Evolutionary conservation across 768 basidiomycete species (phyloP), one percentile per base, ranked within the genome.

Genomic region (Calocybe gangraenosa): DNA sequence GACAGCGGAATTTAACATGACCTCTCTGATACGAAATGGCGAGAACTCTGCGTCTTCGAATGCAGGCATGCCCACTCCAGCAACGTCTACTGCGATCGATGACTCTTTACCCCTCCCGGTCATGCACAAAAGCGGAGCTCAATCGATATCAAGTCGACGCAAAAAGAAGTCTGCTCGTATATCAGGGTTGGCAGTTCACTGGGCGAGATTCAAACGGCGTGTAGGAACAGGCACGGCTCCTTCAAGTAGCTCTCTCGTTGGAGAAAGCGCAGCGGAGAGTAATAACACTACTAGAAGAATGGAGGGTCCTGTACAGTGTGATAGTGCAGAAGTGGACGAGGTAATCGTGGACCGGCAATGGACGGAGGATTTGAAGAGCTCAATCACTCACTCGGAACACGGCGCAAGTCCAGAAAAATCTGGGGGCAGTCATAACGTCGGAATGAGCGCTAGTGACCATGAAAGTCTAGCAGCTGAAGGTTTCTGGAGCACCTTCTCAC

Each of bases 301-400:
- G 33, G 50, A 53, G 18, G 48, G 37, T 8, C 42, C 36, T 18
- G 51, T 36, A 6, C 48, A 58, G 25, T 56, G 61, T 14, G 69
- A 69, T 21, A 59, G 57, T 11, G 68, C 61, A 28, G 65, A 70
- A 42, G 79, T 88, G 7, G 77, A 90, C 60, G 78, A 86, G 65
- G 77, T 88, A 17, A 79, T 90, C 18, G 87, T 90, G 13, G 87
- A 90, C 61, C 74, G 85, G 37, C 65, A 71, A 23, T 86, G 83
- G 84, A 66, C 73, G 2, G 79, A 80, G 44, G 78, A 79, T 48
- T 68, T 75, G 50, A 77, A 73, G 59, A 79, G 69, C 41, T 75
- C 75, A 17, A 60, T 71, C 33, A 64, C 75, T 18, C 75, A 74
- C 43, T 77, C 79, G 13, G 80, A 82, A 21, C 72, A 75, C 21